phyloP scores from a whole-genome alignment of 768 basidiomycete genomes.

The Mycena alexandri region DNA sequence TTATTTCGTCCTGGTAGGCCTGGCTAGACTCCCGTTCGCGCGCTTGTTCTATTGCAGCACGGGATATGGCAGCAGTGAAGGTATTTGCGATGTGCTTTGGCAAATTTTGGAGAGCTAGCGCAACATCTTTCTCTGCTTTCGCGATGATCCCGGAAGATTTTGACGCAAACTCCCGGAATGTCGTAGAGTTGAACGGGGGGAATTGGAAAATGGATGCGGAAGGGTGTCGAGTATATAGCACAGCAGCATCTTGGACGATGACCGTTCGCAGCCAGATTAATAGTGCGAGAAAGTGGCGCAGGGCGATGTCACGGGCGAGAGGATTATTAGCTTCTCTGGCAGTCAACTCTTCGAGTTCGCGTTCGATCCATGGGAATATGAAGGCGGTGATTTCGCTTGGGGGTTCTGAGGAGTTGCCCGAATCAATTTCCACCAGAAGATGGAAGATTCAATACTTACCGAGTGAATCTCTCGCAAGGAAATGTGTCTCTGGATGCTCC shows the following conservation, averaged over 20 bases:
- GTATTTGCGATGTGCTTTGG: constrained; percentile 39
- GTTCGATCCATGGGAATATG: constrained; percentile 48
- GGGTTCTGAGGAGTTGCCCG: constrained; percentile 38
- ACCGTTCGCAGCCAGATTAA: constrained; percentile 43
- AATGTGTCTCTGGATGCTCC: constrained; percentile 39
- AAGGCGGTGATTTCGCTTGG: constrained; percentile 32
- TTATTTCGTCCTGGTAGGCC: no score
- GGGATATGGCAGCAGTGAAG: constrained; percentile 5
- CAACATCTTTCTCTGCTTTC: constrained; percentile 34
- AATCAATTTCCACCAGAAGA: not conserved
- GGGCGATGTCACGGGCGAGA: constrained; percentile 41
- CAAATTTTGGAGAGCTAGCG: constrained; percentile 39
- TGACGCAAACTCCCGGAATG: no score
- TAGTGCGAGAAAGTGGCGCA: constrained; percentile 44
- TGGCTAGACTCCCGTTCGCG: constrained; percentile 5
- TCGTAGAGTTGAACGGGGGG: no score
- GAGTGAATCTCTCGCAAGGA: constrained; percentile 37
- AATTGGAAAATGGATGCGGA: no score
- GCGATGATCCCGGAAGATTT: constrained; percentile 35
- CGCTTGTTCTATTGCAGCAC: constrained; percentile 4
- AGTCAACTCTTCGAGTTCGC: constrained; percentile 23
- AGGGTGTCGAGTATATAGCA: constrained; percentile 43
- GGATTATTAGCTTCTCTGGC: not conserved
- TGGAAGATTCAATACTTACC: constrained; percentile 40
- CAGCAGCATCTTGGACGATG: constrained; percentile 52